These are phyloP conservation scores for Blepharisma japonicum DNA, from an alignment of 73 alveolate species.

Conservation along the genomic window DNA sequence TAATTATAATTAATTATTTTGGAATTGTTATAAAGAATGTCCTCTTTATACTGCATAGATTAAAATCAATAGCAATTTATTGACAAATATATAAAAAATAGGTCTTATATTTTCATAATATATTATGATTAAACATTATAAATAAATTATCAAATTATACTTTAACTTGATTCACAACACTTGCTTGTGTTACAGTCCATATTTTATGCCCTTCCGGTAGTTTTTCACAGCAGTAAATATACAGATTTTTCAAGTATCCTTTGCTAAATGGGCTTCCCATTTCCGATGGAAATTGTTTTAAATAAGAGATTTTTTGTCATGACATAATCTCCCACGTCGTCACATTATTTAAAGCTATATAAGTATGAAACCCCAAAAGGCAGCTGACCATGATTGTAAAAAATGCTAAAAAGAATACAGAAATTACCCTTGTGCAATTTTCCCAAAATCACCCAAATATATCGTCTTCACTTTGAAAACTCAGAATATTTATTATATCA, in stretches of 20 bases:
- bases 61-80: too few species aligned
- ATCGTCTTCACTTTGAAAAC: neutral
- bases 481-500: neutral
- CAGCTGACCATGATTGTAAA: slow-evolving; percentile 40
- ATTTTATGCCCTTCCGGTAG: neutral
- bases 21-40: too few species aligned
- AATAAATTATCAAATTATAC: too few species aligned
- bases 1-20: too few species aligned
- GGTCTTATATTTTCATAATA: too few species aligned
- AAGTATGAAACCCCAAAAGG: slow-evolving; percentile 40
- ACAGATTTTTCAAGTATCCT: slow-evolving; percentile 32
- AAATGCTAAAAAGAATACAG: neutral
- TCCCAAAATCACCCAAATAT: neutral
- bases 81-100: too few species aligned
- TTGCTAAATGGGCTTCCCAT: slow-evolving; percentile 40
- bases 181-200: too few species aligned
- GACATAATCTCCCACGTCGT: slow-evolving; percentile 74
- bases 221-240: neutral
- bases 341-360: slow-evolving; percentile 42
- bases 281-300: slow-evolving; percentile 36
- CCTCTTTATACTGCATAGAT: too few species aligned
- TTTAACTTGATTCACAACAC: too few species aligned
- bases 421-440: neutral
- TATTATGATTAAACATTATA: too few species aligned
- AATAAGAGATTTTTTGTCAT: slow-evolving; percentile 60